These are phyloP conservation scores for Kregervanrija fluxuum DNA, from an alignment of 805 yeast genomes.

Conservation along the genomic window DNA sequence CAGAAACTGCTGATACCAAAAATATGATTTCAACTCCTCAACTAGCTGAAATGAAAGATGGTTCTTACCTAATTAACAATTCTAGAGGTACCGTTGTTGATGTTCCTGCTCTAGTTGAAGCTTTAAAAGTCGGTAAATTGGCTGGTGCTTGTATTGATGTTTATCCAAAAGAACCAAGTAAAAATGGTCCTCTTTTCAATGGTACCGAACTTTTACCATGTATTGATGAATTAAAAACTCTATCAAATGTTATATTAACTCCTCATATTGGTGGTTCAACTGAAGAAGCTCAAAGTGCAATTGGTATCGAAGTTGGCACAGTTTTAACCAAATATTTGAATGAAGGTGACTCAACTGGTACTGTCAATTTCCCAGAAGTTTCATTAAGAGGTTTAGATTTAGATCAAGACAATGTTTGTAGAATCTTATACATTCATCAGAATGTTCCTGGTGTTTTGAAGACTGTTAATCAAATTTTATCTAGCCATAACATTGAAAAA, in stretches of 20 bases:
- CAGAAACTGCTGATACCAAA: slow-evolving; percentile 88
- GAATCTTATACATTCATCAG: slow-evolving; percentile 93
- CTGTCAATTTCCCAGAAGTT: slow-evolving; percentile 99
- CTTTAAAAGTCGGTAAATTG: slow-evolving; percentile 85
- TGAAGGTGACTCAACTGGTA: slow-evolving; percentile 91
- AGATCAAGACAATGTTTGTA: slow-evolving; percentile 81
- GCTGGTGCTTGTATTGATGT: slow-evolving; percentile 98
- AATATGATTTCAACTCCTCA: slow-evolving; percentile 85
- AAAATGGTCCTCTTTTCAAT: slow-evolving; percentile 81
- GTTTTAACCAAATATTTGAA: slow-evolving; percentile 86
- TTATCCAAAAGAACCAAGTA: slow-evolving; percentile 94
- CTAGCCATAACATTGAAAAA: slow-evolving; percentile 93
- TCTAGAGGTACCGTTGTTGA: slow-evolving; percentile 98
- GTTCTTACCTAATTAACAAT: slow-evolving; percentile 90
- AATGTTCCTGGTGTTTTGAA: slow-evolving; percentile 98
- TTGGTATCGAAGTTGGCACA: slow-evolving; percentile 90
- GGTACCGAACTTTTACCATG: slow-evolving; percentile 65
- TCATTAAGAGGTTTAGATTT: slow-evolving; percentile 78
- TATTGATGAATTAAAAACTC: slow-evolving; percentile 72
- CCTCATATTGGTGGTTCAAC: slow-evolving; percentile 99
- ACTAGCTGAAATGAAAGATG: slow-evolving; percentile 93
- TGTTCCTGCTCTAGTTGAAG: slow-evolving; percentile 86
- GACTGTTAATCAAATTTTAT: slow-evolving; percentile 92
- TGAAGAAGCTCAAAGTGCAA: slow-evolving; percentile 97
- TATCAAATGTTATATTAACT: slow-evolving; percentile 85